Base-by-base conservation (phyloP, 2,329 filamentous ascomycete species). In the Diaporthe ilicicola region DNA sequence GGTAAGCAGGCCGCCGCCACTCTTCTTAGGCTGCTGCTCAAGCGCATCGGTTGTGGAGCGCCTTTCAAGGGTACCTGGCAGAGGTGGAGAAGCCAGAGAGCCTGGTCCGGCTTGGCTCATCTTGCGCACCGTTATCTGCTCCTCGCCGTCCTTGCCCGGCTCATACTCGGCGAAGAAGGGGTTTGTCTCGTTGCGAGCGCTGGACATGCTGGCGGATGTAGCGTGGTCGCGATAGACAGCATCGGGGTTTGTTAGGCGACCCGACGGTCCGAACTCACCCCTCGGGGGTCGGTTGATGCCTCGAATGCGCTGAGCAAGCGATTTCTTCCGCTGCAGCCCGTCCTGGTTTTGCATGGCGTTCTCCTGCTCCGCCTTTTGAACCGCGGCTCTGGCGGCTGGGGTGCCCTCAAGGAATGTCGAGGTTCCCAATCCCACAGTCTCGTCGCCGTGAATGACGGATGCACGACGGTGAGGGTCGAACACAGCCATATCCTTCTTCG, bases 341-440 rank as follows among this genome's bases (percentile, higher is more conserved):
- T 87, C 81, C 68, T 83, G 78, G 34, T 78, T 75, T 70, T 88
- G 87, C 55, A 92, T 88, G 22, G 87, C 88, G 73, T 93, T 82
- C 76, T 91, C 94, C 39, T 88, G 92, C 77, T 95, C 89, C 62
- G 90, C 90, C 72, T 92, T 90, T 79, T 93, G 89, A 67, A 97
- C 93, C 22, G 92, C 93, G 9, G 91, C 89, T 76, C 91, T 90
- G 34, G 95, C 93, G 34, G 95, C 96, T 17, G 96, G 95, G 1
- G 96, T 93, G 44, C 96, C 96, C 77, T 99, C 96, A 27, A 99
- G 83, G 85, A 98, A 98, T 2, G 96, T 99, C 42, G 94, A 97
- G 1, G 95, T 97, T 67, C 96, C 96, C 9, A 99, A 84, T 12
- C 96, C 96, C 73, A 93, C 84, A 4, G 90, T 92, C 81, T 97